phyloP scores from a whole-genome alignment of 441 rosid genomes.

The Gossypium aridum region DNA sequence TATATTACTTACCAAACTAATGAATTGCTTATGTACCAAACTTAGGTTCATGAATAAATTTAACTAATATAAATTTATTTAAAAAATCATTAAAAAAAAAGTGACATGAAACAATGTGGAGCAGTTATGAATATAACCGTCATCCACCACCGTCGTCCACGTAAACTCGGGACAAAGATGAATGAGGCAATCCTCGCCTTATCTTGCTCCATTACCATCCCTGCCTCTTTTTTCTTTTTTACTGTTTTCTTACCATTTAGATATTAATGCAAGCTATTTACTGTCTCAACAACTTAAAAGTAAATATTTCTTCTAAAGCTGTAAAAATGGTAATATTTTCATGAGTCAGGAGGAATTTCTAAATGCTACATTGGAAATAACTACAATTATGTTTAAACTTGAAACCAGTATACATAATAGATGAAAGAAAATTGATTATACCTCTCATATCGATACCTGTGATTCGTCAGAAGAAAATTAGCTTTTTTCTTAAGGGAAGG shows the following conservation, averaged over 20 bases:
- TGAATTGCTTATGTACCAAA: too few relatives aligned
- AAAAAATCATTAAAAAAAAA: too few relatives aligned
- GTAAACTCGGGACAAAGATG: too few relatives aligned
- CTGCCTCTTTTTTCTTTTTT: neutral
- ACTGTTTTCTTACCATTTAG: neutral
- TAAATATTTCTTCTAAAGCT: neutral
- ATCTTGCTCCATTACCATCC: too few relatives aligned
- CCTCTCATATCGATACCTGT: neutral
- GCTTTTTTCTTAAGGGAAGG: neutral
- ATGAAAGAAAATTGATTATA: neutral
- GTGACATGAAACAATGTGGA: too few relatives aligned
- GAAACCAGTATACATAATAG: neutral
- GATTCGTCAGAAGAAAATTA: neutral
- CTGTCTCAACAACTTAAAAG: neutral
- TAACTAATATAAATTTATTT: too few relatives aligned
- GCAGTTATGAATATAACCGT: too few relatives aligned
- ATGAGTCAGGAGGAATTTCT: neutral
- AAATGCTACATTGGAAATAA: neutral
- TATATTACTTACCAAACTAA: too few relatives aligned
- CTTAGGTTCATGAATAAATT: too few relatives aligned
- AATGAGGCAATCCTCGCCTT: too few relatives aligned
- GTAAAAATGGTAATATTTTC: neutral
- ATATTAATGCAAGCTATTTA: neutral
- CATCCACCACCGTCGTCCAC: too few relatives aligned
- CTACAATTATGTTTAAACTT: neutral